Conservation (phyloP, 1,284 basidiomycete species). For the Austroboletus novae-zelandiae region DNA sequence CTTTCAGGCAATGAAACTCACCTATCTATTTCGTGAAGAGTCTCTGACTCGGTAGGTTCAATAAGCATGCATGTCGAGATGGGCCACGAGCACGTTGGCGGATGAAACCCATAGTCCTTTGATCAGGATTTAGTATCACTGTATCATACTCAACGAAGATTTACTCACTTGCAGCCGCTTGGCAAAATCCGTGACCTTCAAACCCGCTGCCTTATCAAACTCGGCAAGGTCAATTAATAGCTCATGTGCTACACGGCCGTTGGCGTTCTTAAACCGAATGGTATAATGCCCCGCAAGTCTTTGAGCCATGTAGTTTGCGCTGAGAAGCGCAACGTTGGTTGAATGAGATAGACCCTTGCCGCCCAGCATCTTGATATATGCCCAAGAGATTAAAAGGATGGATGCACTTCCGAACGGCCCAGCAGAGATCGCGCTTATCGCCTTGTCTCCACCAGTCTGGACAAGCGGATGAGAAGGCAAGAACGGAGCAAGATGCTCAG, state of each 20-base stretch:
- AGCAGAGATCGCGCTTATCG: slow-evolving; percentile 87
- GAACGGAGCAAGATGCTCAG: slow-evolving; percentile 92
- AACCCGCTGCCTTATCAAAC: slow-evolving; percentile 83
- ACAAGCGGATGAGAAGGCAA: slow-evolving; percentile 89
- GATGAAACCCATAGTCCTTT: slow-evolving; percentile 86
- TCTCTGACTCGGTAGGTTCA: slow-evolving; percentile 94
- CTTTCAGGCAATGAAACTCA: slow-evolving; percentile 25
- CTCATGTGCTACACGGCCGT: slow-evolving; percentile 93
- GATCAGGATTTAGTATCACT: background rate
- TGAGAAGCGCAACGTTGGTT: slow-evolving; percentile 86
- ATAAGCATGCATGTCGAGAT: slow-evolving; percentile 93
- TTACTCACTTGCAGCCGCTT: slow-evolving; percentile 81
- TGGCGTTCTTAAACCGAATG: slow-evolving; percentile 86
- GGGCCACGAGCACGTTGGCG: slow-evolving; percentile 93
- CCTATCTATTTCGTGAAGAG: slow-evolving; percentile 86
- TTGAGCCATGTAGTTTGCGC: slow-evolving; percentile 96
- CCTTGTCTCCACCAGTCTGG: slow-evolving; percentile 63
- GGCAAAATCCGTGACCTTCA: slow-evolving; percentile 95
- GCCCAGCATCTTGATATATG: slow-evolving; percentile 97
- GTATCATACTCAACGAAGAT: background rate
- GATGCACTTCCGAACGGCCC: slow-evolving; percentile 95
- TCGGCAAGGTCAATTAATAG: slow-evolving; percentile 93
- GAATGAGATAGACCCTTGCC: slow-evolving; percentile 84
- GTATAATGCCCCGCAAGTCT: slow-evolving; percentile 85
- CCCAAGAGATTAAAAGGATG: slow-evolving; percentile 97